A percentile compares a stretch with the other conserved stretches of the same genome.
phyloP scores from a whole-genome alignment of 2,329 filamentous ascomycete genomes.

The Arthrocladium fulminans region DNA sequence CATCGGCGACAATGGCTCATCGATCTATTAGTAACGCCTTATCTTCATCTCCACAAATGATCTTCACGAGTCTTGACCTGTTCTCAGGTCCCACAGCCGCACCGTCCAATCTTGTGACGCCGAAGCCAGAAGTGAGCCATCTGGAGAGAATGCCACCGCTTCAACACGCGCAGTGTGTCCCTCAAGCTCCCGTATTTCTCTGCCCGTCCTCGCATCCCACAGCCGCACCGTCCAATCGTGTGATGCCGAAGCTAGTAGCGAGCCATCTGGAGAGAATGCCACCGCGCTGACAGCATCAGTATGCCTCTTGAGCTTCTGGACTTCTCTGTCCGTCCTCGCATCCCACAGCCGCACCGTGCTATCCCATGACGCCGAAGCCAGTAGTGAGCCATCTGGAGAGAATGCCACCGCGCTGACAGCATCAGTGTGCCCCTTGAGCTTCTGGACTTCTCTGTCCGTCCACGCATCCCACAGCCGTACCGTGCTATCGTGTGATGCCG shows the following conservation, averaged over 20 bases:
- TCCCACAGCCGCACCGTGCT: constrained; percentile 24
- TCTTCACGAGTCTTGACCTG: too few relatives aligned
- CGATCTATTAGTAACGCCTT: too few relatives aligned
- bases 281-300: constrained; percentile 11
- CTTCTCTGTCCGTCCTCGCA: constrained; percentile 9
- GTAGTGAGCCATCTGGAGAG: constrained; percentile 19
- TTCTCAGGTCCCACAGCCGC: too few relatives aligned
- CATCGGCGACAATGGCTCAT: too few relatives aligned
- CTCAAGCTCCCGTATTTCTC: constrained; percentile 17
- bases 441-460: constrained; percentile 2
- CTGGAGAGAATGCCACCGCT: constrained; percentile 19
- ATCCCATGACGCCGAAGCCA: constrained; percentile 25
- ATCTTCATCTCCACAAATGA: too few relatives aligned
- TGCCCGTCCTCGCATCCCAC: constrained; percentile 12
- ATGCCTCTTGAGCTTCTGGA: constrained; percentile 22
- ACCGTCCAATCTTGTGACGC: constrained; percentile 18
- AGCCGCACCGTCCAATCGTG: constrained; percentile 16
- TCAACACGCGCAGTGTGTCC: constrained; percentile 14
- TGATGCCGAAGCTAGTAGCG: constrained; percentile 17
- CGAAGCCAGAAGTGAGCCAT: constrained; percentile 18
- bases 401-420: background rate
- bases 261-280: constrained; percentile 20
- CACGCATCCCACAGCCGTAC: constrained; percentile 14
- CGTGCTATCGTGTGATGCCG: constrained; percentile 10
- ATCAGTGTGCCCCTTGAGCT: background rate